These are phyloP conservation scores for Vigna angularis DNA, from an alignment of 306 rosid genomes.

Conservation along the genomic window DNA sequence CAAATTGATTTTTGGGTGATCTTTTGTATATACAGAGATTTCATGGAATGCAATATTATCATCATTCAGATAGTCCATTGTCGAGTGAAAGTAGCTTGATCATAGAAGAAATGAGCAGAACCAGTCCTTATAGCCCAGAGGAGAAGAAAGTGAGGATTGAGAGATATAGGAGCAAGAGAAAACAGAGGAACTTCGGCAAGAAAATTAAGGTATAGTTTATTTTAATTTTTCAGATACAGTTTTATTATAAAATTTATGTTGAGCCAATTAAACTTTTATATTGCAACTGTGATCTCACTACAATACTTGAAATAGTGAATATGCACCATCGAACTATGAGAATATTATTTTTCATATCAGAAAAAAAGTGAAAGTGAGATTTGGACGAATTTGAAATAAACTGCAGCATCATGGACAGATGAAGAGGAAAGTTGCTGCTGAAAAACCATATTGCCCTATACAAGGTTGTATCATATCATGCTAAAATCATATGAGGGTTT, in stretches of 20 bases:
- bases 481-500: constrained; percentile 28
- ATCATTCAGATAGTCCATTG: constrained; percentile 60
- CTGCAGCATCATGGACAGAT: constrained; percentile 21
- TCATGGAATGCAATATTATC: constrained; percentile 46
- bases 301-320: not conserved
- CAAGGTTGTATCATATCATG: constrained; percentile 21
- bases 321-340: constrained; percentile 10
- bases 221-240: not conserved
- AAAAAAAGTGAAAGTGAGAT: not conserved
- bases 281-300: not conserved
- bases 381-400: not conserved
- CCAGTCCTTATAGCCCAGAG: constrained; percentile 76
- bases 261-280: not conserved
- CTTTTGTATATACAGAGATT: constrained; percentile 49
- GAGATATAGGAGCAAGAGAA: constrained; percentile 81
- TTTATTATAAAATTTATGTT: not conserved
- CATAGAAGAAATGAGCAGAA: constrained; percentile 83
- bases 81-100: constrained; percentile 82
- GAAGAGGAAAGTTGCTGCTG: constrained; percentile 14
- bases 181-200: constrained; percentile 86
- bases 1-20: not conserved
- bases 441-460: constrained; percentile 12
- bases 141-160: constrained; percentile 89
- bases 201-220: constrained; percentile 74
- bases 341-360: not conserved